Conservation (phyloP, 2,329 filamentous ascomycete species). For the Pochonia chlamydosporia region DNA sequence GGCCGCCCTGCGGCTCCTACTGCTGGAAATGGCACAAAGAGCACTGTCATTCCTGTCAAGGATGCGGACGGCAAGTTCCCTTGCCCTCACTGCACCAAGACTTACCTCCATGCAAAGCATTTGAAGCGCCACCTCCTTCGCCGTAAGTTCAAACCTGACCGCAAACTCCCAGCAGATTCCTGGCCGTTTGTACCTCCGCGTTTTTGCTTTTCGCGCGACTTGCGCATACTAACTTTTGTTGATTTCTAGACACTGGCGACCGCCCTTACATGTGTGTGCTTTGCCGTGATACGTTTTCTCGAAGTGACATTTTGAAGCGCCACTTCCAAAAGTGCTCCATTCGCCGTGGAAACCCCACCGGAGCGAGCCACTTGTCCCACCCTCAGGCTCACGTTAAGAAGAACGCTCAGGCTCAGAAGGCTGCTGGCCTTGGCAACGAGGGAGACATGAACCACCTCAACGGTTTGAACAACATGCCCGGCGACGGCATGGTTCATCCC, state of each 20-base stretch:
- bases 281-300: constrained; percentile 95
- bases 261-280: constrained; percentile 97
- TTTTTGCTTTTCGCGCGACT: constrained; percentile 17
- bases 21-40: constrained; percentile 67
- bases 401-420: constrained; percentile 55
- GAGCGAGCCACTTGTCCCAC: constrained; percentile 89
- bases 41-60: constrained; percentile 81
- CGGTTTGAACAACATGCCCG: constrained; percentile 52
- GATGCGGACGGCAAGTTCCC: constrained; percentile 97
- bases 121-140: constrained; percentile 91
- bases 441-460: constrained; percentile 55
- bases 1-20: constrained; percentile 74
- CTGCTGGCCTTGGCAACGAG: constrained; percentile 44
- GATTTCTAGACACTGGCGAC: constrained; percentile 77
- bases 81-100: constrained; percentile 97
- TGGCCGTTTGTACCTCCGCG: background rate
- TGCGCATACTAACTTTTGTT: constrained; percentile 20
- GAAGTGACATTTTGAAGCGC: constrained; percentile 96
- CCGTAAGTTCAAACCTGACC: constrained; percentile 60
- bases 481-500: constrained; percentile 51
- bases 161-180: background rate
- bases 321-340: constrained; percentile 99
- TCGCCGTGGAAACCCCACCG: constrained; percentile 89
- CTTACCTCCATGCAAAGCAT: constrained; percentile 95
- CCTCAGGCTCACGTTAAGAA: constrained; percentile 86